A percentile compares a stretch with the other conserved stretches of the same genome.
Conservation (phyloP, 192 early-diverging fungal species). For the Backusella westeae region DNA sequence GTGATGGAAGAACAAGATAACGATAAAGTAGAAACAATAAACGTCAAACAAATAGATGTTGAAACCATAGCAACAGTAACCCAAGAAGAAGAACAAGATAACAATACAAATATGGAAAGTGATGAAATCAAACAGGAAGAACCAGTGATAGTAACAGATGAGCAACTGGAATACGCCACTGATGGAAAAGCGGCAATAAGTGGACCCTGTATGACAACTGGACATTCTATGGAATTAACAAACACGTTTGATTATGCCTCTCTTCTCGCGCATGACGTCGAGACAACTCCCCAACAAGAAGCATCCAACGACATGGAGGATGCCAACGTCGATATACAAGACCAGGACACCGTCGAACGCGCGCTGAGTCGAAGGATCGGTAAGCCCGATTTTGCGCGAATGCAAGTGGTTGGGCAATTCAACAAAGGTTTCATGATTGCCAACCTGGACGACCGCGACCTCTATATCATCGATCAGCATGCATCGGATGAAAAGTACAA, state of each 20-base stretch:
- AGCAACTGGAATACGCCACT: not conserved
- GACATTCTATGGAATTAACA: not conserved
- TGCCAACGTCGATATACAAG: conserved; percentile 41
- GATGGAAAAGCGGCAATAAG: not conserved
- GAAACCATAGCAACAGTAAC: not conserved
- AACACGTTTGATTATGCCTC: not conserved
- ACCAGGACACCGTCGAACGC: conserved; percentile 45
- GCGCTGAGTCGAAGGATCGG: conserved; percentile 55
- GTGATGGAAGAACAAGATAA: not conserved
- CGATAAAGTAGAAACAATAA: not conserved
- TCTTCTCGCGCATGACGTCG: not conserved
- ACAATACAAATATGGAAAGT: not conserved
- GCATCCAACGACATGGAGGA: conserved; percentile 12
- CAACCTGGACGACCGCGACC: conserved; percentile 60
- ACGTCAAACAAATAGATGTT: not conserved
- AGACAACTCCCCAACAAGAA: not conserved
- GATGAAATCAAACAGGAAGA: not conserved
- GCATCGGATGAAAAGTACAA: conserved; percentile 98
- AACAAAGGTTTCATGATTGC: conserved; percentile 95
- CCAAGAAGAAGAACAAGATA: not conserved
- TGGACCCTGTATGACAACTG: not conserved
- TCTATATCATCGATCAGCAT: conserved; percentile 98
- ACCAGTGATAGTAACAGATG: not conserved
- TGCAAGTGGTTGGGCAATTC: conserved; percentile 94
- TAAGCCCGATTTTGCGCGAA: conserved; percentile 79